Evolutionary conservation across 202 grass and related monocot species (phyloP).

Genomic region (Setaria viridis): DNA sequence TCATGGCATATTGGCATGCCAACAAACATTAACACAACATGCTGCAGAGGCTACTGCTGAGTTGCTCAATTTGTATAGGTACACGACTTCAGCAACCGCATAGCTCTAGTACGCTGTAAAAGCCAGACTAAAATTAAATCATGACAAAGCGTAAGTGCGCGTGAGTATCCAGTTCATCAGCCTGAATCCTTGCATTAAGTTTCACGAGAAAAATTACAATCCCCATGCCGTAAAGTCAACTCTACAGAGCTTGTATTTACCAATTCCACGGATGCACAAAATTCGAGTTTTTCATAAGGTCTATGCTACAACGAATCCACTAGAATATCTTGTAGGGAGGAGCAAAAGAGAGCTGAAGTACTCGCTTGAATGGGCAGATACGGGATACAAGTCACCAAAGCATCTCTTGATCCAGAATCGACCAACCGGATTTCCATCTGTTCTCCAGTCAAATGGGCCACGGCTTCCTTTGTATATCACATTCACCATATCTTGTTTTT

Average conservation of each 20-base stretch:
- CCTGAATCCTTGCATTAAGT: not conserved
- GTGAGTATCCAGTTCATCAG: not conserved
- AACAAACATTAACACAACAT: not conserved
- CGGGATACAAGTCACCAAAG: slow-evolving; percentile 53
- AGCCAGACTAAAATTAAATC: not conserved
- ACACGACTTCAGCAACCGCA: not conserved
- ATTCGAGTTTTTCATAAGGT: slow-evolving; percentile 28
- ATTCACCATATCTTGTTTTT: slow-evolving; percentile 95
- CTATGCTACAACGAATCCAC: slow-evolving; percentile 55
- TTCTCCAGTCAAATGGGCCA: slow-evolving; percentile 25
- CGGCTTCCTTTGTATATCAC: slow-evolving; percentile 14
- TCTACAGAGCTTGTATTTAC: slow-evolving; percentile 49
- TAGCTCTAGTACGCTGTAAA: not conserved
- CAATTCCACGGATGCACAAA: slow-evolving; percentile 41
- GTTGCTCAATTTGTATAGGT: too few relatives aligned
- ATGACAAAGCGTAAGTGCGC: not conserved
- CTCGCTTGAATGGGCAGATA: slow-evolving; percentile 34
- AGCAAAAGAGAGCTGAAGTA: slow-evolving; percentile 18
- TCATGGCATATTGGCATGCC: not conserved
- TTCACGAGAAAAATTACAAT: slow-evolving; percentile 24
- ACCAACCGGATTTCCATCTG: not conserved
- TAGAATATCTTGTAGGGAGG: slow-evolving; percentile 10
- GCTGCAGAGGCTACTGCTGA: not conserved
- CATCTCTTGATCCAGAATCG: slow-evolving; percentile 45
- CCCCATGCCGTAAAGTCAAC: not conserved